Base-by-base conservation (phyloP, 768 basidiomycete genomes). In the Panaeolus cyanescens region DNA sequence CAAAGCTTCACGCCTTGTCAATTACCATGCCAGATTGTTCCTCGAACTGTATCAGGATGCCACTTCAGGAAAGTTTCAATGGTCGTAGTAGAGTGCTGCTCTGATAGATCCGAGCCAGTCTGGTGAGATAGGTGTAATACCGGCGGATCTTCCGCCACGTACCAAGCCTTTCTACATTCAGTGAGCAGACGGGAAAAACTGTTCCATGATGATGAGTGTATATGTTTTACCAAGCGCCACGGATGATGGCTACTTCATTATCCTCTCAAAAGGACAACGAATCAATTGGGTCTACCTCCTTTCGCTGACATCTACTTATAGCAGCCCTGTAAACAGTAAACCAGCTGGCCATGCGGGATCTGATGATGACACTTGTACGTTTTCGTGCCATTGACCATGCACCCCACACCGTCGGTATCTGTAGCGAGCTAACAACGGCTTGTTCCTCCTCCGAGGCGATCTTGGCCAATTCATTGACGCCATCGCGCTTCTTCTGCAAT, bases 391-490 rank as follows among this genome's bases (percentile, higher is more conserved):
- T 42, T 22, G 20, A 42, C 40, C 40, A 42, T 42, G 20, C 40
- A 15, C 4, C 45, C 45, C 6, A 22, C 45, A 20, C 25, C 22
- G 22, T 50, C 45, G 45, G 45, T 50, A 28, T 28, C 25, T 50
- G 25, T 50, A 50, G 45, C 2, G 22, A 28, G n/a, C 5, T 40
- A 40, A 20, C 9, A 20, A 20, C 4, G 17, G 39, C 22, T 20
- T 40, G 10, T 5, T 19, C 39, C 17, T 28, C 19, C 45, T 50
- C 45, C 45, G 25, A 28, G 10, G 25, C 15, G 25, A 28, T 50
- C 45, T 50, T 50, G 45, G 45, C 45, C 45, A 50, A 50, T 50
- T 50, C 45, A 50, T 50, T 50, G 45, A 50, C 45, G 45, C 45
- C 45, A 50, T 28, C 25, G 45, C 25, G 6, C 45, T 28, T 28